These are phyloP conservation scores for Pyrus betulifolia DNA, from an alignment of 306 rosid genomes.

Conservation along the genomic window DNA sequence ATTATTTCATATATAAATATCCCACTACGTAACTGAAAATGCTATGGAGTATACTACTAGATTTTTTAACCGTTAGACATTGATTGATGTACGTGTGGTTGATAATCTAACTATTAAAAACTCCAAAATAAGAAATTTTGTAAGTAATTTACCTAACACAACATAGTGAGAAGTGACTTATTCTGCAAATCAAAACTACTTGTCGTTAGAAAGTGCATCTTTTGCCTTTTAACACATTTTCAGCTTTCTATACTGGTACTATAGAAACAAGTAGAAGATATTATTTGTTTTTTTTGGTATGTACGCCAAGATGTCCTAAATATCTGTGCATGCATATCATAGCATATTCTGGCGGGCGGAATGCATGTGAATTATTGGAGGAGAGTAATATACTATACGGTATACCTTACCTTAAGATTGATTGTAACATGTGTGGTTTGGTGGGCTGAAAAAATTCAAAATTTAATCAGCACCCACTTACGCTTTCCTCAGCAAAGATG, in stretches of 20 bases:
- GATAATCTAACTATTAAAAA: too few species aligned
- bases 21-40: neutral
- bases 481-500: neutral
- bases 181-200: neutral
- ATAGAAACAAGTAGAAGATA: neutral
- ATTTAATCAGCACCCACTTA: neutral
- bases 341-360: neutral
- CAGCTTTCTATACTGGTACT: neutral
- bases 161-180: neutral
- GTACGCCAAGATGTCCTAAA: neutral
- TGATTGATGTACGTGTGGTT: too few species aligned
- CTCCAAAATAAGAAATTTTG: too few species aligned
- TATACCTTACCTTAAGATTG: neutral
- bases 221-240: too few species aligned
- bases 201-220: neutral
- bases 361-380: neutral
- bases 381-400: too few species aligned
- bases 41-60: too few species aligned
- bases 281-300: too few species aligned
- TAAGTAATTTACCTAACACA: neutral
- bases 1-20: neutral
- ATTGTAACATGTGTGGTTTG: neutral
- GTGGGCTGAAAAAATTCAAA: neutral
- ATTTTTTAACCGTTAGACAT: too few species aligned
- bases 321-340: neutral